Evolutionary conservation across 345 rosid genomes (phyloP), one percentile per base, ranked within the genome.

Genomic region (Ceriops tagal): DNA sequence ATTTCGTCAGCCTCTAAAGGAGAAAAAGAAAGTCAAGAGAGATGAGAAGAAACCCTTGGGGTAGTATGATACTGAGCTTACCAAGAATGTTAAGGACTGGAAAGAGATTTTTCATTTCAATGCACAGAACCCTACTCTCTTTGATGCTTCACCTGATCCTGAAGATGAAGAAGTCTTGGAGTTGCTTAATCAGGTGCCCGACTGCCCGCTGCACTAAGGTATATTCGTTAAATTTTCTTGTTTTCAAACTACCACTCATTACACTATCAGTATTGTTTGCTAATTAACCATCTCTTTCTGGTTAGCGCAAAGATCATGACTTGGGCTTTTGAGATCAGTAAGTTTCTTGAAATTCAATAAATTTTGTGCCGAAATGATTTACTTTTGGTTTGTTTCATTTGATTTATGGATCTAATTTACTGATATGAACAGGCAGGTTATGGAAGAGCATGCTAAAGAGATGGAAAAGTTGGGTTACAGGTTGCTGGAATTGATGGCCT

Each of bases 401-500:
- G 49, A 18, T 43, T 43, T 15, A 43, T 43, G 49, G 1, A 43
- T 3, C 16, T 22, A 56, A 21, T 22, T 27, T 15, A 56, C 2
- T 56, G 15, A 22, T 27, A 15, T 56, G 60, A 6, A 11, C 62
- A 85, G 92, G 80, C 75, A 75, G 46, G 71, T 77, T 58, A 81
- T 79, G 49, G 76, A 78, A 59, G 83, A 73, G 67, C 83, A 87
- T 65, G 69, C 73, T n/a, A 65, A 47, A 70, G 86, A 81, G 67
- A 69, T 76, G 64, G 85, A 85, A 57, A 83, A 71, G 64, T 56
- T 87, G 47, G 87, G 82, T 1, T 80, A 64, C 71, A 77, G 66
- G 65, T 64, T 85, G 39, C 51, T 83, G 69, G 84, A 83, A 72
- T 78, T 87, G 7, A 61, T 87, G 21, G 78, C 89, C 43, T 26